Base-by-base conservation (phyloP, 2,329 filamentous ascomycete species). In the Aureobasidium sp. region DNA sequence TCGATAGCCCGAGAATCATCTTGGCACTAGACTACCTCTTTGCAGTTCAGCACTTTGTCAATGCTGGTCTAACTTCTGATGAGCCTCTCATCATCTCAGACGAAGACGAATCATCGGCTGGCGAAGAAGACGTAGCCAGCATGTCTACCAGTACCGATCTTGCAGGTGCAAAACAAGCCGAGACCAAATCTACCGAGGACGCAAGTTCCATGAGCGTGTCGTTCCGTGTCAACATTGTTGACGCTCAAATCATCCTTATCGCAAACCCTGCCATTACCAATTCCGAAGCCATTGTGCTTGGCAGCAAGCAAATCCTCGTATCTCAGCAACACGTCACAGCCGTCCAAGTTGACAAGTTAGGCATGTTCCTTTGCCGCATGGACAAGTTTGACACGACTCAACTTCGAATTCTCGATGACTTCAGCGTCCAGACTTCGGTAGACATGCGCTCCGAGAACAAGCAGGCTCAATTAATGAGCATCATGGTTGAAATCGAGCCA, bases 341-440 rank as follows among this genome's bases (percentile, higher is more conserved):
- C 0, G 82, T 99, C 70, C 93, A 99, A 71, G 85, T 99, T 3
- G 92, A 91, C 8, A 87, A 97, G 70, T 84, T 97, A 59, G 94
- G 94, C 67, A 99, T 99, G 94, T 99, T 97, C 73, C 76, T 99
- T 36, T 99, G 95, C 71, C 89, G 94, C 13, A 99, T 99, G 94
- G 95, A 99, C 74, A 90, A 87, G 65, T 97, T 97, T 67, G 93
- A 99, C 67, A 91, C 89, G 3, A 92, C 88, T 44, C 85, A 91
- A 41, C 81, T 99, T 50, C 86, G 94, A 21, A 96, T 99, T 64
- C 84, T 99, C 36, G 95, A 99, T 71, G 92, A 99, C 74, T 99
- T 99, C 72, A 96, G 91, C 3, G 79, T 97, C 10, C 89, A 94
- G 65, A 81, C 96, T 68, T 94, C 90, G 3, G 85, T 99, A 79